phyloP scores from a whole-genome alignment of 305 asterid genomes.

The Euphrasia arctica region DNA sequence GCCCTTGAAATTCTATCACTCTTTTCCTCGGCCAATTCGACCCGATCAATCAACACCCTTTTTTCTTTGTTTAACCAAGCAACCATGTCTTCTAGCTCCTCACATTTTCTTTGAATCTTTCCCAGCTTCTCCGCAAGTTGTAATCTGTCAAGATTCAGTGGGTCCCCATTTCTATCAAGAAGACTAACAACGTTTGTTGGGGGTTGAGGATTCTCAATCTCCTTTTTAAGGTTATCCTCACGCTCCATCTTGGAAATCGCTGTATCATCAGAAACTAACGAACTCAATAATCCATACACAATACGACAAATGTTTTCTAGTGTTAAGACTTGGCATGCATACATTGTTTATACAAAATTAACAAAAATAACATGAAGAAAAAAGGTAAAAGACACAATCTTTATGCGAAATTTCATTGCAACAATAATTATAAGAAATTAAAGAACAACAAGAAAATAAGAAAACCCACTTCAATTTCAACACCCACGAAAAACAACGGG shows the following conservation, averaged over 20 bases:
- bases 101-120: neutral
- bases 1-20: neutral
- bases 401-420: neutral
- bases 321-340: neutral
- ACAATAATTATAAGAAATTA: too few species aligned
- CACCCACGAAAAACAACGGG: too few species aligned
- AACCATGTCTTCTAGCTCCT: slow-evolving; percentile 19
- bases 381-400: neutral
- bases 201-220: too few species aligned
- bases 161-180: too few species aligned
- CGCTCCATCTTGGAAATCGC: neutral
- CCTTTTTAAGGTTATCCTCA: slow-evolving; percentile 5
- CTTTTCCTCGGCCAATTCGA: slow-evolving; percentile 9
- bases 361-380: neutral
- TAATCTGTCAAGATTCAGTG: slow-evolving; percentile 16
- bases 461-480: too few species aligned
- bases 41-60: slow-evolving; percentile 6
- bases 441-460: too few species aligned
- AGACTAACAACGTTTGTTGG: too few species aligned
- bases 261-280: neutral
- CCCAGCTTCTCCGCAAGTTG: slow-evolving; percentile 15
- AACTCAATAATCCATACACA: slow-evolving; percentile 10
- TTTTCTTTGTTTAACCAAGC: slow-evolving; percentile 20
- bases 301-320: neutral
- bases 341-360: neutral